A percentile compares a stretch with the other conserved stretches of the same genome.
These are phyloP conservation scores for Arthrocladium fulminans DNA, from an alignment of 2,329 filamentous ascomycete species.

Conservation along the genomic window DNA sequence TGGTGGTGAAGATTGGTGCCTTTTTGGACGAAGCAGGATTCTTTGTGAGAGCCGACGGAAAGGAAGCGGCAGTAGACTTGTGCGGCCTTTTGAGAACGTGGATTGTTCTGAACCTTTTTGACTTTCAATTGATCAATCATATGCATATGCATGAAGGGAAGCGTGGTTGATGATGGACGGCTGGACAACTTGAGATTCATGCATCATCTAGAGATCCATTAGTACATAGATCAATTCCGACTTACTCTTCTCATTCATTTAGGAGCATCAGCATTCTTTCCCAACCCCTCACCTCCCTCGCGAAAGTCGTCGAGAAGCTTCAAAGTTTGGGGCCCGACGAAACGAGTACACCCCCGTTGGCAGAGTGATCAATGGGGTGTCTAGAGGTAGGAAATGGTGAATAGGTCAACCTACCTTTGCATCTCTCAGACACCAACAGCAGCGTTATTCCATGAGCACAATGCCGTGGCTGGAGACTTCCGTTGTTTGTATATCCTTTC, in stretches of 20 bases:
- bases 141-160: neutral
- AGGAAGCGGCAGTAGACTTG: neutral
- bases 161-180: neutral
- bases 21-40: neutral
- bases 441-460: too few species aligned
- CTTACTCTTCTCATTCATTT: neutral
- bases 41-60: neutral
- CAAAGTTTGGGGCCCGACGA: too few species aligned
- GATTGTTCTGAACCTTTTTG: neutral
- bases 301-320: too few species aligned
- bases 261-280: too few species aligned
- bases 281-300: too few species aligned
- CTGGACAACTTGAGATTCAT: neutral
- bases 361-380: too few species aligned
- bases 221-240: conserved; percentile 8
- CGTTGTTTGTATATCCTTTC: too few species aligned
- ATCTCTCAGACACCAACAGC: too few species aligned
- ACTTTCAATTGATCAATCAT: neutral
- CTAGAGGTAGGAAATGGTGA: too few species aligned
- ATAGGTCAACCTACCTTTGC: too few species aligned
- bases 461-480: too few species aligned
- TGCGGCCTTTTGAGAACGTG: neutral
- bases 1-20: neutral
- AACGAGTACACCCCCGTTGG: too few species aligned
- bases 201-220: conserved; percentile 5